Conservation (phyloP, 2,329 filamentous ascomycete species). For the Xylariaceae sp. region DNA sequence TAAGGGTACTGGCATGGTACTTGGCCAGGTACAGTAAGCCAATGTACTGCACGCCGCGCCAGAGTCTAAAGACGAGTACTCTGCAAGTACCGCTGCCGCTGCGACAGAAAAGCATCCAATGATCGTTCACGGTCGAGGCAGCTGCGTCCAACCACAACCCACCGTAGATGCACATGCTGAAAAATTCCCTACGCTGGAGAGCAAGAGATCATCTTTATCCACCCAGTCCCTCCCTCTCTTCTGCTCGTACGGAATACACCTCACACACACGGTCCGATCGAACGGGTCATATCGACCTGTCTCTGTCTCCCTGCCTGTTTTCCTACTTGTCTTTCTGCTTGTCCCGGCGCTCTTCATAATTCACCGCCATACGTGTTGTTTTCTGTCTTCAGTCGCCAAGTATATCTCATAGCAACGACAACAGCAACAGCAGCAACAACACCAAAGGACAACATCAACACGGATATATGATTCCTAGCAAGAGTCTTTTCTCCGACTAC, state of each 20-base stretch:
- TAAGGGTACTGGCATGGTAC: too few relatives aligned
- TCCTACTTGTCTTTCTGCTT: not conserved
- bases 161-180: conserved; percentile 27
- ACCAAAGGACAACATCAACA: too few relatives aligned
- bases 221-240: not conserved
- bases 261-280: not conserved
- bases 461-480: not conserved
- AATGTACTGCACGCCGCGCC: too few relatives aligned
- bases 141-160: conserved; percentile 31
- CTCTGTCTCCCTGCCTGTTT: not conserved
- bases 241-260: not conserved
- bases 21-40: too few relatives aligned
- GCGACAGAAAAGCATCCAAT: not conserved
- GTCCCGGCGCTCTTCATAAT: not conserved
- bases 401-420: too few relatives aligned
- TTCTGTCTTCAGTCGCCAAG: not conserved
- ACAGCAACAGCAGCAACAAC: too few relatives aligned
- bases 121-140: not conserved
- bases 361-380: not conserved
- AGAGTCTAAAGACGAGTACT: not conserved
- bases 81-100: not conserved
- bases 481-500: not conserved
- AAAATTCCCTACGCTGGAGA: not conserved
- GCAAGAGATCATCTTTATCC: conserved; percentile 9
- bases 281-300: not conserved